Percentiles rank a stretch among this genome's conserved stretches.
These are phyloP conservation scores for Coprinellus micaceus DNA, from an alignment of 768 basidiomycete genomes.

Conservation along the genomic window DNA sequence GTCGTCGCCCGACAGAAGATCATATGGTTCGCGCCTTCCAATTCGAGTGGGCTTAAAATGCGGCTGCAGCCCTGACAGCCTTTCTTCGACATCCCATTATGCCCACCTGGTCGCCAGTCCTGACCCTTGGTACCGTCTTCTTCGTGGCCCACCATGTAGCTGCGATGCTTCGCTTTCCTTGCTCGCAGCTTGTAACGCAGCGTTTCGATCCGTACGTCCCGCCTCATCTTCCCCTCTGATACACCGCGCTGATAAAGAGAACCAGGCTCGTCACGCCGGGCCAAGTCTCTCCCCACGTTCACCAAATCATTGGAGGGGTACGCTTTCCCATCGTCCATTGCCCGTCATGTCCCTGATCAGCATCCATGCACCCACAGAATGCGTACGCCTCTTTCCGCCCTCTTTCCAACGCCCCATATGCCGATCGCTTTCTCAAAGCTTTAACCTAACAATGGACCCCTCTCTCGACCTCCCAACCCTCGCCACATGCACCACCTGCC, in stretches of 20 bases:
- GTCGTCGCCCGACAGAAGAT: too few species aligned
- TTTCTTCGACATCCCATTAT: too few species aligned
- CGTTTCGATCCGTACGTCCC: constrained; percentile 8
- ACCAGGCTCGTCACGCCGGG: constrained; percentile 8
- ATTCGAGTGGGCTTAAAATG: too few species aligned
- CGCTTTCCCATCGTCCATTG: neutral
- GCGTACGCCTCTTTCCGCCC: neutral
- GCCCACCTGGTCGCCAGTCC: too few species aligned
- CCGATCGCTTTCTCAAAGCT: neutral
- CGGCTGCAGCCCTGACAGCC: too few species aligned
- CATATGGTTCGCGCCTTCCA: too few species aligned
- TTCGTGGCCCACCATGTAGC: neutral
- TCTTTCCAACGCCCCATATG: neutral
- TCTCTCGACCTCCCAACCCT: neutral
- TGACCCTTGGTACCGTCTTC: too few species aligned
- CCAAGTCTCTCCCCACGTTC: constrained; percentile 7
- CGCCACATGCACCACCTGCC: constrained; percentile 8
- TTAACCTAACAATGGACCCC: constrained; percentile 9
- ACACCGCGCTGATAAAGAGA: neutral
- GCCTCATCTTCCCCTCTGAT: neutral
- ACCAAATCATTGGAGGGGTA: constrained; percentile 11
- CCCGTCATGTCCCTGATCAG: neutral
- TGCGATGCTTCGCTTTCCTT: constrained; percentile 8
- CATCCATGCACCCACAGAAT: neutral
- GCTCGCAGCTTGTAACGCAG: constrained; percentile 9